These are phyloP conservation scores for Cystofilobasidium macerans DNA, from an alignment of 768 basidiomycete species.

Conservation along the genomic window DNA sequence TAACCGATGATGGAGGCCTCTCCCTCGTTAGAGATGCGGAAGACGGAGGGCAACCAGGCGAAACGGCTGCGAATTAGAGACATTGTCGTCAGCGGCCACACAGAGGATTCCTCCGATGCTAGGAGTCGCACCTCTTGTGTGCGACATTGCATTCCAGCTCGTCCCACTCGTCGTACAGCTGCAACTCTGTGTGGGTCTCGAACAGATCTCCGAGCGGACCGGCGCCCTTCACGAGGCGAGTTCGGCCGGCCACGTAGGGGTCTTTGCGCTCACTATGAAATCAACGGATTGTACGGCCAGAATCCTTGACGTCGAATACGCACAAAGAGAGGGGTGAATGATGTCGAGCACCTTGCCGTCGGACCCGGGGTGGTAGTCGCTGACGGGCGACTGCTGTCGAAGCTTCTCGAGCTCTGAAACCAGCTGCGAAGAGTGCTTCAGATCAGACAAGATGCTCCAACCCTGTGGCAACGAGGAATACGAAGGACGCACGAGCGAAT, in stretches of 20 bases:
- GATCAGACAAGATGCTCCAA: background rate
- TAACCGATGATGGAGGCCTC: slow-evolving; percentile 2
- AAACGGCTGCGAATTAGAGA: background rate
- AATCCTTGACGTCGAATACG: background rate
- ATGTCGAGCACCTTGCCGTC: slow-evolving; percentile 24
- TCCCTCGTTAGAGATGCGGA: slow-evolving; percentile 5
- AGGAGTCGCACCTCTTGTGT: slow-evolving; percentile 1
- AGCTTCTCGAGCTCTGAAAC: slow-evolving; percentile 13
- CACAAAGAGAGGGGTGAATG: slow-evolving; percentile 21
- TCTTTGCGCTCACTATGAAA: background rate
- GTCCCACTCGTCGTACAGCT: background rate
- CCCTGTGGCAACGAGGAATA: background rate
- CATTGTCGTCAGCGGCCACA: background rate
- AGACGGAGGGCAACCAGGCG: slow-evolving; percentile 20
- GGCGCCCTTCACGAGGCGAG: background rate
- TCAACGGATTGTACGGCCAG: background rate
- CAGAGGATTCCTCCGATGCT: background rate
- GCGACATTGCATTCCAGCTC: background rate
- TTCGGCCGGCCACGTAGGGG: background rate
- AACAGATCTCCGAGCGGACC: background rate
- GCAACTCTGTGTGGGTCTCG: background rate
- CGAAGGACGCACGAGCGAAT: slow-evolving; percentile 1
- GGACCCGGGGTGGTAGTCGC: slow-evolving; percentile 15
- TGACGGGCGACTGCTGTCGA: background rate
- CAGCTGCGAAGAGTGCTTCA: background rate